Evolutionary conservation across 139 green algal genomes (phyloP).

Genomic region (Edaphochlamys debaryana): DNA sequence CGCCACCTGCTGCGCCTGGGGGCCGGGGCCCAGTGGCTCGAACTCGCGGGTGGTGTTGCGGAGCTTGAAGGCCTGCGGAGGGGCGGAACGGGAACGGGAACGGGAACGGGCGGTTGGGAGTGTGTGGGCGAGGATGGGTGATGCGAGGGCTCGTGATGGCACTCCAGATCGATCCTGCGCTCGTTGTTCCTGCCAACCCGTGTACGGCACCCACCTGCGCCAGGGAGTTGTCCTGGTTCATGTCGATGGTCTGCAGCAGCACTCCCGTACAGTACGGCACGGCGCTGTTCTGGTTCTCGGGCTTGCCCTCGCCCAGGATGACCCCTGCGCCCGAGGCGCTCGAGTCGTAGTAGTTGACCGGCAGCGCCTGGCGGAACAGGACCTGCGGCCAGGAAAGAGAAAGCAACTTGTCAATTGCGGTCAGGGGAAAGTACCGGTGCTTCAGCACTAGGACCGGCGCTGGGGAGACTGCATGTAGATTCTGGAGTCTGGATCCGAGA

Average conservation of each 20-base stretch:
- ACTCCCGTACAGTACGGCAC: constrained; percentile 80
- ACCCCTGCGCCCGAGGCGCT: constrained; percentile 30
- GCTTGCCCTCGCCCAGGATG: constrained; percentile 84
- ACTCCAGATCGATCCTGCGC: too few relatives aligned
- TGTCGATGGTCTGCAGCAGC: constrained; percentile 84
- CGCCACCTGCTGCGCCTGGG: constrained; percentile 20
- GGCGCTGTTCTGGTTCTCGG: constrained; percentile 87
- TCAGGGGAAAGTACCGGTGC: neutral
- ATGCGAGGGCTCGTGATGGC: neutral
- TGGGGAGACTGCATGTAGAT: too few relatives aligned
- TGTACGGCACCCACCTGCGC: constrained; percentile 56
- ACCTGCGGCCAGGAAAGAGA: neutral
- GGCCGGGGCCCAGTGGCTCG: neutral
- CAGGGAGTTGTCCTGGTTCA: constrained; percentile 90
- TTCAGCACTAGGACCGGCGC: too few relatives aligned
- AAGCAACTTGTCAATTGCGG: too few relatives aligned
- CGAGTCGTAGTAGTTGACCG: constrained; percentile 54
- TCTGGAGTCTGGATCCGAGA: neutral
- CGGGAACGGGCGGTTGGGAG: too few relatives aligned
- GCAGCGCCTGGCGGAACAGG: constrained; percentile 57
- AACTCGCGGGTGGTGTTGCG: constrained; percentile 48
- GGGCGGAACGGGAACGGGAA: too few relatives aligned
- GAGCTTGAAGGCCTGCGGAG: constrained; percentile 81
- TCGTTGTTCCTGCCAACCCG: too few relatives aligned
- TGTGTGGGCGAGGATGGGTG: neutral